Conservation (phyloP, 495 filamentous ascomycete genomes). For the Penicillium lividum region DNA sequence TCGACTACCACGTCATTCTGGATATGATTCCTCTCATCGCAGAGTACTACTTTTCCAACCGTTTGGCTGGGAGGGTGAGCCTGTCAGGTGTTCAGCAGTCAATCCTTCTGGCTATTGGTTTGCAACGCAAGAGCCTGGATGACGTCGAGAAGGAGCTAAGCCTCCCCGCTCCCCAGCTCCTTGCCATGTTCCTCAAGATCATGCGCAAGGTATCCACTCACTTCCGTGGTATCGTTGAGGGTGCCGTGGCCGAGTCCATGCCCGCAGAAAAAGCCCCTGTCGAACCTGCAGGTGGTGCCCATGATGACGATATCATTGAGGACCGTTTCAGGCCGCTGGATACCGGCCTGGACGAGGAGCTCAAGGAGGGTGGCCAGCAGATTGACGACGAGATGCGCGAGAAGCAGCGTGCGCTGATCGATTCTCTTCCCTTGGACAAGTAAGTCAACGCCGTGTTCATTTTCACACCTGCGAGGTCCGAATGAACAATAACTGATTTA, state of each 20-base stretch:
- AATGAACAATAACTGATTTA: slow-evolving; percentile 49
- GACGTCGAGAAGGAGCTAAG: slow-evolving; percentile 77
- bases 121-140: slow-evolving; percentile 85
- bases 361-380: slow-evolving; percentile 80
- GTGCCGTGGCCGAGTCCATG: slow-evolving; percentile 68
- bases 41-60: slow-evolving; percentile 77
- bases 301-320: slow-evolving; percentile 60
- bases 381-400: slow-evolving; percentile 66
- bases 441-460: slow-evolving; percentile 49
- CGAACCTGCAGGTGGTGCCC: slow-evolving; percentile 57
- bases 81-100: slow-evolving; percentile 78
- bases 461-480: neutral
- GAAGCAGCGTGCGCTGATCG: slow-evolving; percentile 82
- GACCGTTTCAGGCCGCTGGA: slow-evolving; percentile 67
- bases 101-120: slow-evolving; percentile 83
- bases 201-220: slow-evolving; percentile 79
- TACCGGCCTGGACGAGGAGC: slow-evolving; percentile 78
- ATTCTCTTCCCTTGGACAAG: slow-evolving; percentile 84
- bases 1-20: slow-evolving; percentile 96
- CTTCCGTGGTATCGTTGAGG: slow-evolving; percentile 73
- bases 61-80: slow-evolving; percentile 62
- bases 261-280: slow-evolving; percentile 55
- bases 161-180: slow-evolving; percentile 72
- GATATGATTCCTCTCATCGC: slow-evolving; percentile 86
- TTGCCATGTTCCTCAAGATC: slow-evolving; percentile 97